These are phyloP conservation scores for Solanum hybrid DNA, from an alignment of 305 asterid species.

Conservation along the genomic window DNA sequence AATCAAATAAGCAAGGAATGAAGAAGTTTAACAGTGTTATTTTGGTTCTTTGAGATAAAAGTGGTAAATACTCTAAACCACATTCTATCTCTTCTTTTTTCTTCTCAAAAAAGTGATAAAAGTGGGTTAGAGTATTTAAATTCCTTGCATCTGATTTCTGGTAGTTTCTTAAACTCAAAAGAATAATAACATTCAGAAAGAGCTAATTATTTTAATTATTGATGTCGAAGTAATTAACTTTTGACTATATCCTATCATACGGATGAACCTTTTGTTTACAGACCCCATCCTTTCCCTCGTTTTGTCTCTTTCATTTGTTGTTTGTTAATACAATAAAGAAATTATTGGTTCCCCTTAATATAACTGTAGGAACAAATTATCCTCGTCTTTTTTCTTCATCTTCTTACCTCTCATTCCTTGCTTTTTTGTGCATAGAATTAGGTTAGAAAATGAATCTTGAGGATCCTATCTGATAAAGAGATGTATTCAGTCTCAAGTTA, in stretches of 20 bases:
- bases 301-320: not conserved
- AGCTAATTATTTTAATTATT: not conserved
- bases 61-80: not conserved
- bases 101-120: not conserved
- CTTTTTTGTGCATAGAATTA: conserved; percentile 1
- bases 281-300: not conserved
- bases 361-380: not conserved
- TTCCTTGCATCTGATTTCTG: not conserved
- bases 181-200: not conserved
- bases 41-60: not conserved
- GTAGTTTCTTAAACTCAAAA: not conserved
- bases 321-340: not conserved
- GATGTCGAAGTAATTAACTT: not conserved
- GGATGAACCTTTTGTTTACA: not conserved
- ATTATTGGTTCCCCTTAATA: not conserved
- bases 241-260: not conserved
- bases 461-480: not conserved
- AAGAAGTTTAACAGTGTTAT: not conserved
- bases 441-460: not conserved
- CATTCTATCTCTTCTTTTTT: not conserved
- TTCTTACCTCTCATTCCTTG: not conserved
- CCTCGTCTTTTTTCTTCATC: not conserved
- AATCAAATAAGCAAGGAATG: not conserved
- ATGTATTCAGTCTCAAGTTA: not conserved
- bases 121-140: not conserved